A percentile compares a stretch with the other conserved stretches of the same genome.
Conservation (phyloP, 2,329 filamentous ascomycete species). For the Apiospora arundinis region DNA sequence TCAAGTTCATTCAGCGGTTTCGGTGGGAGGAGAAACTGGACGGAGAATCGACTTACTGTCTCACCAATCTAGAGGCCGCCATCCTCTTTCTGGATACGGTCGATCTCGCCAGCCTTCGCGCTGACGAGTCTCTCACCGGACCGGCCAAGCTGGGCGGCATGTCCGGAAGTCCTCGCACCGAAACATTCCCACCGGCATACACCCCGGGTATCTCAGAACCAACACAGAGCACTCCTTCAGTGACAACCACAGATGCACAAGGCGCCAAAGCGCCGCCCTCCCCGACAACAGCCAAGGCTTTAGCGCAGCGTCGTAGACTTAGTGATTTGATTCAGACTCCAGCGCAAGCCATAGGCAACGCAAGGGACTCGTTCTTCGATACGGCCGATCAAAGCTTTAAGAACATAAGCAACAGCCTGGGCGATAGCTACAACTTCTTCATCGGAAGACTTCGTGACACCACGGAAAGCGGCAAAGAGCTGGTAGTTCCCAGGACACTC, state of each 20-base stretch:
- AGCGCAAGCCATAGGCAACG: constrained; percentile 79
- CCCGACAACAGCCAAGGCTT: constrained; percentile 36
- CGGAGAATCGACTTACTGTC: constrained; percentile 92
- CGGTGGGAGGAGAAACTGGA: constrained; percentile 85
- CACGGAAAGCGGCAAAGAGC: constrained; percentile 54
- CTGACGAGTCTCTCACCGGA: constrained; percentile 76
- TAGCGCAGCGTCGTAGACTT: constrained; percentile 68
- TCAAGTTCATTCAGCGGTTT: constrained; percentile 94
- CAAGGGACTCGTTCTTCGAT: constrained; percentile 83
- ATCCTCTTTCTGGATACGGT: constrained; percentile 96
- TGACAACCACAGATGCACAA: constrained; percentile 39
- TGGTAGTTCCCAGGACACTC: constrained; percentile 82
- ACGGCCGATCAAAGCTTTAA: constrained; percentile 93
- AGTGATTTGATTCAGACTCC: constrained; percentile 88
- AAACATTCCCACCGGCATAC: constrained; percentile 65
- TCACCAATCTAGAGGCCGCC: constrained; percentile 94
- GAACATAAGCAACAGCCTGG: constrained; percentile 87
- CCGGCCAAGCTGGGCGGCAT: constrained; percentile 62
- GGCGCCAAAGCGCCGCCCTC: constrained; percentile 45
- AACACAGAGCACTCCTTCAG: constrained; percentile 31
- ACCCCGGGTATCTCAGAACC: constrained; percentile 43
- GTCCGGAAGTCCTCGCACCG: constrained; percentile 55
- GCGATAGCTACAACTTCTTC: constrained; percentile 92
- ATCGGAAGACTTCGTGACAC: constrained; percentile 86
- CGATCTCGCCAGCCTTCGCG: constrained; percentile 85